These are phyloP conservation scores for Pseudoperonospora humuli DNA, from an alignment of 352 stramenopile species.

Conservation along the genomic window DNA sequence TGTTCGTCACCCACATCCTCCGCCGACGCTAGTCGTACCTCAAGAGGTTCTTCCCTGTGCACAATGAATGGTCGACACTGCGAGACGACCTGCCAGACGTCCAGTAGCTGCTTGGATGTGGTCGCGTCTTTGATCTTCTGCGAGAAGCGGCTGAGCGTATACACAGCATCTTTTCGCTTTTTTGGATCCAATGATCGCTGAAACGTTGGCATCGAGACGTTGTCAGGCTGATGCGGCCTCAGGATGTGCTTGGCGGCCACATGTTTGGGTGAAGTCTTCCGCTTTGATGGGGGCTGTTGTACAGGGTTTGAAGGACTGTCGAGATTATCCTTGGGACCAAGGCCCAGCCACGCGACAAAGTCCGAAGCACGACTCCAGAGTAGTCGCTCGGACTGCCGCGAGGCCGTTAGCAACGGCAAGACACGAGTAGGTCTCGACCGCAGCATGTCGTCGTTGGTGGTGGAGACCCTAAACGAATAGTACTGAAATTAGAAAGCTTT, in stretches of 20 bases:
- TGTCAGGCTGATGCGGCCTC: constrained; percentile 1
- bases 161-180: constrained; percentile 2
- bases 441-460: constrained; percentile 17
- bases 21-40: constrained; percentile 4
- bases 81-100: constrained; percentile 23
- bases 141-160: constrained; percentile 20
- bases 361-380: constrained; percentile 30
- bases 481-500: no score
- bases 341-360: constrained; percentile 33
- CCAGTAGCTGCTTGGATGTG: constrained; percentile 13
- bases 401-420: constrained; percentile 1
- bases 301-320: neutral
- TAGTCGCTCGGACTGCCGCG: constrained; percentile 17
- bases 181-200: constrained; percentile 1
- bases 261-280: neutral
- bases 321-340: neutral
- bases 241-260: constrained; percentile 8
- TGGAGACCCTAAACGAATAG: neutral
- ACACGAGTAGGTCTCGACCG: constrained; percentile 2
- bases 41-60: constrained; percentile 1
- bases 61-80: constrained; percentile 27
- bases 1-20: neutral
- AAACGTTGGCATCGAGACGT: constrained; percentile 2
- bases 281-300: neutral
- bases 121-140: constrained; percentile 11